Conservation (phyloP, 768 basidiomycete genomes). For the Peribolospora kevripleyi region DNA sequence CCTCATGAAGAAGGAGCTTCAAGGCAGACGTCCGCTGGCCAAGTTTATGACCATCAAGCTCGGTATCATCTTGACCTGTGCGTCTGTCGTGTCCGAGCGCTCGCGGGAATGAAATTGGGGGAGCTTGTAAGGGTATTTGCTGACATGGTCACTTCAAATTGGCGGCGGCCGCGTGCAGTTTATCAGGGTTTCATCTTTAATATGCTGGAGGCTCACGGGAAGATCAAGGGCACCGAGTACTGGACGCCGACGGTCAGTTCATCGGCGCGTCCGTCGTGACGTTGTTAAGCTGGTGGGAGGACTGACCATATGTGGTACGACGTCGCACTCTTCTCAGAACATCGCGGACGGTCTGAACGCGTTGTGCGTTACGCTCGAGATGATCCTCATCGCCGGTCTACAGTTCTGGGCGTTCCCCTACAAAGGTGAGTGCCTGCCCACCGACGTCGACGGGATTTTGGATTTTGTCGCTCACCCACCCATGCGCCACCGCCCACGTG, state of each 20-base stretch:
- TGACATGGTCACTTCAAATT: constrained; percentile 3
- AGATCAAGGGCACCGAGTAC: constrained; percentile 37
- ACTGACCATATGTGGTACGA: too few relatives aligned
- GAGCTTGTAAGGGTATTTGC: not conserved
- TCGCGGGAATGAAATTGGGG: not conserved
- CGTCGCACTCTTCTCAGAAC: constrained; percentile 21
- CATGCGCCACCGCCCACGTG: too few relatives aligned
- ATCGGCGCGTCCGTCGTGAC: too few relatives aligned
- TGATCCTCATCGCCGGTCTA: too few relatives aligned
- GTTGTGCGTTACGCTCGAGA: constrained; percentile 26
- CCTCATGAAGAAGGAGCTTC: constrained; percentile 54
- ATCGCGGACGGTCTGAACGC: constrained; percentile 65
- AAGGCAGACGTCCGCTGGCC: constrained; percentile 45
- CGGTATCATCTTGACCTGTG: constrained; percentile 2
- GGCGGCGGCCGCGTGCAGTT: constrained; percentile 33
- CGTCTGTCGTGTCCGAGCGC: not conserved
- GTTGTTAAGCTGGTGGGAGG: too few relatives aligned
- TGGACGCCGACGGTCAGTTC: constrained; percentile 38
- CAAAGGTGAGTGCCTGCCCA: too few relatives aligned
- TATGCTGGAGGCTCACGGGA: constrained; percentile 33
- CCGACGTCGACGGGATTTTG: too few relatives aligned
- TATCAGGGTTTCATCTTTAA: constrained; percentile 62
- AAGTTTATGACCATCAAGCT: constrained; percentile 68
- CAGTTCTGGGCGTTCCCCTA: too few relatives aligned
- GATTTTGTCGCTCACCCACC: too few relatives aligned